Evolutionary conservation across 2,329 filamentous ascomycete genomes (phyloP), one percentile per base, ranked within the genome.

Genomic region (Pseudogymnoascus sp.): DNA sequence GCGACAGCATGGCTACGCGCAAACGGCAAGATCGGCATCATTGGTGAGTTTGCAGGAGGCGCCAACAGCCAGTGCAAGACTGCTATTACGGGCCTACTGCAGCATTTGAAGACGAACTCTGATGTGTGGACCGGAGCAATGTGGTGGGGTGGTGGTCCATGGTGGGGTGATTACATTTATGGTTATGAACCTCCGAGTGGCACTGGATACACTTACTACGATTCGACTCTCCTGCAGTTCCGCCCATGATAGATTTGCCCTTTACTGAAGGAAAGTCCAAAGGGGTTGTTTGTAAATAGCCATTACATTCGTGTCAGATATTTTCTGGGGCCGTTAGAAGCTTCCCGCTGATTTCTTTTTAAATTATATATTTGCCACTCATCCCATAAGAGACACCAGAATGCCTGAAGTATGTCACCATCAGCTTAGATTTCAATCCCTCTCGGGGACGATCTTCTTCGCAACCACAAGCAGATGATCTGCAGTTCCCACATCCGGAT

Each of bases 101-200:
- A 71, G 27, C 80, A 79, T 68, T 65, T 84, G 66, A 72, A 69
- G 0, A 67, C 75, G 37, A 81, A 83, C 67, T 70, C 66, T 1
- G 80, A 82, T 71, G 79, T 83, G 2, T 83, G 82, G 82, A 71
- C 70, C 35, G 82, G 82, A 10, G 62, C 60, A 4, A 13, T 78
- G 0, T 84, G 79, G 79, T 84, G 82, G 81, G 78, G 78, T 31
- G 82, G 79, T 21, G 82, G 82, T 0, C 81, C 81, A 2, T 83
- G 77, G 75, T 77, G 74, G 78, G 75, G 65, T 0, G 67, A 73
- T 59, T 79, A 79, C 58, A 77, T 78, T 42, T 79, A 9, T 58
- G 74, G 67, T 42, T 74, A 81, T 67, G 80, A 82, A 72, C 79
- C 80, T 1, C 67, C 73, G 3, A 71, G 60, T 62, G 78, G 78